Evolutionary conservation across 257 asterid species (phyloP).

Genomic region (Solanum megistacrolobum): DNA sequence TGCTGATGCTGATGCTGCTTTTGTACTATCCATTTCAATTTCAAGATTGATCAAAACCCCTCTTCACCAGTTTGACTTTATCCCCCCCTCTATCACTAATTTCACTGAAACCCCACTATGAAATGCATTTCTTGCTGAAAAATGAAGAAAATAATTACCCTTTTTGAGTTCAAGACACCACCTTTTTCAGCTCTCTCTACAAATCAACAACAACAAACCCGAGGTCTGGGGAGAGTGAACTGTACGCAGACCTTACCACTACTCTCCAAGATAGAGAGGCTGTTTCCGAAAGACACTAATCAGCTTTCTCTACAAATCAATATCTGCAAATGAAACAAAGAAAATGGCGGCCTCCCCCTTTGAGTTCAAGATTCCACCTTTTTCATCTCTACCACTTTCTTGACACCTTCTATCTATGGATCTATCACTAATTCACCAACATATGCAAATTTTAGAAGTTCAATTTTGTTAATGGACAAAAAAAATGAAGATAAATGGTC

Average conservation of each 20-base stretch:
- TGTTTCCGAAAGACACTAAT: too few relatives aligned
- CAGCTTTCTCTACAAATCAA: not conserved
- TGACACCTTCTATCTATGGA: not conserved
- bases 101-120: not conserved
- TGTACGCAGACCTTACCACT: not conserved
- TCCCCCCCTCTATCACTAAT: not conserved
- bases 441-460: not conserved
- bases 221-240: not conserved
- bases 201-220: not conserved
- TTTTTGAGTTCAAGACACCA: not conserved
- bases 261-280: not conserved
- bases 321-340: not conserved
- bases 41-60: not conserved
- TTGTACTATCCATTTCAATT: conserved; percentile 31
- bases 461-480: not conserved
- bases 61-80: not conserved
- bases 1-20: conserved; percentile 16
- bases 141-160: not conserved
- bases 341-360: not conserved
- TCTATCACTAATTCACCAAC: not conserved
- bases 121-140: not conserved
- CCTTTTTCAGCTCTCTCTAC: not conserved
- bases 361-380: not conserved
- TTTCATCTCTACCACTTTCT: not conserved
- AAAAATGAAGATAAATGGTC: not conserved